These are phyloP conservation scores for Casuarina equisetifolia DNA, from an alignment of 306 rosid species.

Conservation along the genomic window DNA sequence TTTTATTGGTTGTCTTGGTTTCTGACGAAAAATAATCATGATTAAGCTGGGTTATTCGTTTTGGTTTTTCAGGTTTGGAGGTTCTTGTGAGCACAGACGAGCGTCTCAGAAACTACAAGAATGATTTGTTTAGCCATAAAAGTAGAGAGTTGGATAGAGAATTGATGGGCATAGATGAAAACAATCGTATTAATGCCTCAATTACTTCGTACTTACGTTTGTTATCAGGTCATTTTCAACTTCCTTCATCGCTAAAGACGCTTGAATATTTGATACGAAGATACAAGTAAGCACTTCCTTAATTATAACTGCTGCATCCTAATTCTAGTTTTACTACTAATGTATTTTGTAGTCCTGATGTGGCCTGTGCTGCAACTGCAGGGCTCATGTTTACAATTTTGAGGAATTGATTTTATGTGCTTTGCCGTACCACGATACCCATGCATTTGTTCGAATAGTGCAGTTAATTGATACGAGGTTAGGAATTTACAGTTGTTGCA, in stretches of 20 bases:
- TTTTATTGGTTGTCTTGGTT: not conserved
- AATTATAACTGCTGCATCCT: not conserved
- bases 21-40: not conserved
- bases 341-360: not conserved
- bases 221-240: constrained; percentile 61
- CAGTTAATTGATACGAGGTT: constrained; percentile 71
- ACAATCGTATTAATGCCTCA: constrained; percentile 53
- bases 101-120: constrained; percentile 61
- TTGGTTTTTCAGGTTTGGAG: constrained; percentile 65
- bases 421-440: constrained; percentile 89
- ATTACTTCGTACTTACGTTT: constrained; percentile 63
- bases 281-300: constrained; percentile 59
- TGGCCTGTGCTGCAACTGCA: constrained; percentile 37
- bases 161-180: constrained; percentile 61
- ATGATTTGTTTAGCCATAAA: constrained; percentile 62
- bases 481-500: constrained; percentile 22
- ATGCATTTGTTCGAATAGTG: constrained; percentile 69
- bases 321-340: not conserved
- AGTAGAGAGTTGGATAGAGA: constrained; percentile 80
- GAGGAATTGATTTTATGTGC: constrained; percentile 76
- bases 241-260: constrained; percentile 63
- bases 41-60: not conserved
- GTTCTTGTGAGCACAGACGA: constrained; percentile 59
- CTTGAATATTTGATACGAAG: constrained; percentile 86
- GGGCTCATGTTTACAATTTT: constrained; percentile 70